Evolutionary conservation across 2,329 filamentous ascomycete species (phyloP), one percentile per base, ranked within the genome.

Genomic region (Orbilia quercus): DNA sequence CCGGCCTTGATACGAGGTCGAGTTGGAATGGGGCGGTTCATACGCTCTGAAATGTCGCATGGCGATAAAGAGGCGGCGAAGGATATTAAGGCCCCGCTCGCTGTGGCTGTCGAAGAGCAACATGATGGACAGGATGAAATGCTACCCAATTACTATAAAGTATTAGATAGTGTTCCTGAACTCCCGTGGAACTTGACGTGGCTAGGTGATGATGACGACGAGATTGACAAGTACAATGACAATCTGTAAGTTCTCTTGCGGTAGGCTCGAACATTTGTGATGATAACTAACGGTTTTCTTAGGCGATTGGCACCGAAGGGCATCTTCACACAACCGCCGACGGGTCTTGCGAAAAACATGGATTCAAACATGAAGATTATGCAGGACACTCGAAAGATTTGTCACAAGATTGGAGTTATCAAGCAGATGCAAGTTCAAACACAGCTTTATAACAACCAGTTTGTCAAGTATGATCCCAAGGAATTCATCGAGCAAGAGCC

Each of bases 401-500:
- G 92, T 78, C 92, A 92, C 9, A 99, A 98, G 82, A 96, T 99
- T 80, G 90, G 91, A 53, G 92, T 99, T 74, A 95, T 99, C 80
- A 99, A 98, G 83, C 95, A 99, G 82, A 99, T 99, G 95, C 95
- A 99, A 82, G 88, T 98, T 60, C 95, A 99, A 80, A 91, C 92
- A 57, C 95, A 97, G 86, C 91, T 96, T 79, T 99, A 99, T 80
- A 91, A 93, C 79, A 99, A 99, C 79, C 95, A 99, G 80, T 99
- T 99, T 78, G 92, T 94, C 76, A 97, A 96, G 82, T 96, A 96
- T 79, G 91, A 96, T 75, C 91, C 91, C 0, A 90, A 94, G 79
- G 91, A 92, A 0, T 97, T 99, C 75, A 82, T 89, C 16, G 95
- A 99, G 81, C 85, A 87, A 44, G 95, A 98, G 79, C 88, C 95